A percentile compares a stretch with the other conserved stretches of the same genome.
Evolutionary conservation across 2,329 filamentous ascomycete genomes (phyloP).

Genomic region (Mariannaea elegans): DNA sequence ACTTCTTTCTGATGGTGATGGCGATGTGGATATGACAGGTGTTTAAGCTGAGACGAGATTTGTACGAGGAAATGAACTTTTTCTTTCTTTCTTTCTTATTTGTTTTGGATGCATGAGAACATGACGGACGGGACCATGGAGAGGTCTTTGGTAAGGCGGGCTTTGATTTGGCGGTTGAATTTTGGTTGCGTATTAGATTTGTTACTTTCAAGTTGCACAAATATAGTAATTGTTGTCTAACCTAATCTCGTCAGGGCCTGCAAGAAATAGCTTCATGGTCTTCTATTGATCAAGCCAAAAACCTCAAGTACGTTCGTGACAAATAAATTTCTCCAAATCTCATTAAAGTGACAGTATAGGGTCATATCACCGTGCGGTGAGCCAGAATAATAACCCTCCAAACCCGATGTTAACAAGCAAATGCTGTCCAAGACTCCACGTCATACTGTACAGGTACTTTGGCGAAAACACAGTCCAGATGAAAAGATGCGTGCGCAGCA

Average conservation of each 20-base stretch:
- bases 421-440: conserved; percentile 88
- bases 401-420: conserved; percentile 73
- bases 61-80: conserved; percentile 26
- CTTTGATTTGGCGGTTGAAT: conserved; percentile 28
- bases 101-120: conserved; percentile 6
- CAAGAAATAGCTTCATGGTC: neutral
- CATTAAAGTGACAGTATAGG: neutral
- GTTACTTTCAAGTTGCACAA: conserved; percentile 24
- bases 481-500: conserved; percentile 87
- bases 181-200: conserved; percentile 14
- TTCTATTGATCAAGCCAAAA: neutral
- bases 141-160: conserved; percentile 17
- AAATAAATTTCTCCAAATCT: conserved; percentile 1
- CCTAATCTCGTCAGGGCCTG: neutral
- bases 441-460: conserved; percentile 92
- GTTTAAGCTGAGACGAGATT: conserved; percentile 30
- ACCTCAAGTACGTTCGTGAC: neutral
- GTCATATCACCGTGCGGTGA: conserved; percentile 47
- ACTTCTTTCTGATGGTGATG: conserved; percentile 52
- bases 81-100: neutral
- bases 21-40: conserved; percentile 47
- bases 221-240: conserved; percentile 9
- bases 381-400: conserved; percentile 66
- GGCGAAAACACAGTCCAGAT: conserved; percentile 99
- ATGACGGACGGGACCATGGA: conserved; percentile 22